phyloP scores from a whole-genome alignment of 176 grass and related monocot species.

The Calamus simplicifolius region DNA sequence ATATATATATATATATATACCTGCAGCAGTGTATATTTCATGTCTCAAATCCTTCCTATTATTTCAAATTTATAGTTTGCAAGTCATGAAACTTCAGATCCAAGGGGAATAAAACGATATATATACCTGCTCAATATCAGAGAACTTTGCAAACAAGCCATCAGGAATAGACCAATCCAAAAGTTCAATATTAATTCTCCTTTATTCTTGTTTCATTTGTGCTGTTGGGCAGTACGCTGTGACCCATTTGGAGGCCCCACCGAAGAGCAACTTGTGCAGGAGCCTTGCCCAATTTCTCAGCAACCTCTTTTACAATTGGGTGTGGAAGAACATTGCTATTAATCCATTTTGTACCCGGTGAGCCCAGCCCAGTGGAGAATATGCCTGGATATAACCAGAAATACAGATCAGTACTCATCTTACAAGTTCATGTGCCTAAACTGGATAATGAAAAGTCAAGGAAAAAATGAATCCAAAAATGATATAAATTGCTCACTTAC shows the following conservation, averaged over 20 bases:
- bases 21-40: no score
- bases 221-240: conserved; percentile 46
- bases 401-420: no score
- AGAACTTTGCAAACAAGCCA: conserved; percentile 33
- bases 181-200: conserved; percentile 36
- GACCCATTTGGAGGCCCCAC: conserved; percentile 50
- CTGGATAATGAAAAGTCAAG: no score
- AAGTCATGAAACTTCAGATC: no score
- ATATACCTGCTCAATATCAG: conserved; percentile 34
- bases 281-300: conserved; percentile 36
- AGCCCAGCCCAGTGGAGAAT: conserved; percentile 43
- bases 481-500: conserved; percentile 22
- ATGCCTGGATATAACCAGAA: conserved; percentile 20
- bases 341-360: conserved; percentile 26
- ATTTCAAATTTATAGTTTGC: no score
- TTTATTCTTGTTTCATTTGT: conserved; percentile 32
- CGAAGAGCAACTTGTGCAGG: conserved; percentile 45
- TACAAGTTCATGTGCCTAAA: no score
- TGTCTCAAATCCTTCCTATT: no score
- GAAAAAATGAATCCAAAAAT: no score
- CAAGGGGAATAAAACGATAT: no score
- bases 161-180: conserved; percentile 50
- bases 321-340: conserved; percentile 19
- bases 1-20: no score
- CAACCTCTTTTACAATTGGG: conserved; percentile 29